Base-by-base conservation (phyloP, 2,329 filamentous ascomycete species). In the Aureobasidium namibiae region DNA sequence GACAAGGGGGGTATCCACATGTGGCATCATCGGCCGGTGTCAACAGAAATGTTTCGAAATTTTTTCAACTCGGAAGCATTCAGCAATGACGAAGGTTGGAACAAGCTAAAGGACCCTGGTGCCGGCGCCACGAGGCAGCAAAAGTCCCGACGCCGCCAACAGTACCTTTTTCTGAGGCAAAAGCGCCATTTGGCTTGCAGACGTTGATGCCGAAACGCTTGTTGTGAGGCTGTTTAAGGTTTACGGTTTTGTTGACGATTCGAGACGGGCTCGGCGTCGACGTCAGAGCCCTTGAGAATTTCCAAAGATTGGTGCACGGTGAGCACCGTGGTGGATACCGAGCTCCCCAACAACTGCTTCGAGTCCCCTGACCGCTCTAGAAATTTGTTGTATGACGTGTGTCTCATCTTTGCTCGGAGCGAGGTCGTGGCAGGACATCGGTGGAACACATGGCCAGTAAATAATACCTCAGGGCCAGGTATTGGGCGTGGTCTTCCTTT, bases 11-110 rank as follows among this genome's bases (percentile, higher is more conserved):
- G n/a, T 52, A 42, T 45, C 56, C 56, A 59, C 56, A 38, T 24
- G 56, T 59, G 56, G 56, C 56, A 59, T 59, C 56, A 59, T 59
- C 56, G 54, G 39, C 56, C 45, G 56, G 36, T 59, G 45, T 52
- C 56, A 57, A 57, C 54, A 48, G 39, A 57, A 57, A 57, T 57
- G 54, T 57, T 56, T 57, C 29, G 18, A 56, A 56, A 16, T 45
- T 56, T 56, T 56, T 45, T 29, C 13, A 41, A 46, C 38, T 57
- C 54, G 41, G 42, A 57, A 31, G 41, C 54, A 57, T 39, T 57
- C 54, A 57, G 41, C 54, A 46, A 48, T 57, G 54, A 57, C 54
- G 42, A 48, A 57, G 54, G 33, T 56, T 57, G 42, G 42, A 57
- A 57, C 42, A 57, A 48, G 54, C 54, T 48, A 49, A 21, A 33